Conservation (phyloP, 768 basidiomycete species). For the Cystobasidium tubakii region DNA sequence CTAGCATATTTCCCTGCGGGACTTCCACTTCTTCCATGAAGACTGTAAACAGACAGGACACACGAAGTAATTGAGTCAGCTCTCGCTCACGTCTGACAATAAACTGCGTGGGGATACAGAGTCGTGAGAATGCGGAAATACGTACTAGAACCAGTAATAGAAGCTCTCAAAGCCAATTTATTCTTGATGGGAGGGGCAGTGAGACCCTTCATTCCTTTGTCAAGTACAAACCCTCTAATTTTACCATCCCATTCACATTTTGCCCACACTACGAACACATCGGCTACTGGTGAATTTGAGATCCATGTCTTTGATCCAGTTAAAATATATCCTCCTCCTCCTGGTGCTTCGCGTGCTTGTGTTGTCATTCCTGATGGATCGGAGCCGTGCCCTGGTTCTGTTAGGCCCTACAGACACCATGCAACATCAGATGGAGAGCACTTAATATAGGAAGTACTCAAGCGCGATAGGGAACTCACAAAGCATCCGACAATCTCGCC, state of each 20-base stretch:
- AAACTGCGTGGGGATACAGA: background rate
- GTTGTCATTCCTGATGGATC: slow-evolving; percentile 99
- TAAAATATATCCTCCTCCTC: slow-evolving; percentile 72
- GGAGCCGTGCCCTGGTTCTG: slow-evolving; percentile 90
- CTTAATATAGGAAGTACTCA: background rate
- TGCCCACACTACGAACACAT: slow-evolving; percentile 90
- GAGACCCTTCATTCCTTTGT: slow-evolving; percentile 79
- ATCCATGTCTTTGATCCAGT: slow-evolving; percentile 98
- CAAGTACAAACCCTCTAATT: slow-evolving; percentile 80
- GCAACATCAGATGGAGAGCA: background rate
- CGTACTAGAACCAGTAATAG: slow-evolving; percentile 48
- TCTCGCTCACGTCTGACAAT: too few relatives aligned
- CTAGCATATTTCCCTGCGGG: slow-evolving; percentile 67
- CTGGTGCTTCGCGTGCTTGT: slow-evolving; percentile 66
- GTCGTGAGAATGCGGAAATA: background rate
- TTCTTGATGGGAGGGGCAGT: slow-evolving; percentile 82
- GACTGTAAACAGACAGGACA: slow-evolving; percentile 53
- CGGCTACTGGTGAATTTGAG: slow-evolving; percentile 59
- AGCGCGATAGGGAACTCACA: slow-evolving; percentile 51
- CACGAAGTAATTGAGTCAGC: background rate
- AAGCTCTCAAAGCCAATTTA: slow-evolving; percentile 78
- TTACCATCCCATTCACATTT: slow-evolving; percentile 88
- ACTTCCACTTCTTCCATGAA: slow-evolving; percentile 87
- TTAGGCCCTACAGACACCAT: slow-evolving; percentile 62
- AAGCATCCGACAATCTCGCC: slow-evolving; percentile 89